phyloP scores from a whole-genome alignment of 495 filamentous ascomycete genomes.

The Talaromyces thailandensis region DNA sequence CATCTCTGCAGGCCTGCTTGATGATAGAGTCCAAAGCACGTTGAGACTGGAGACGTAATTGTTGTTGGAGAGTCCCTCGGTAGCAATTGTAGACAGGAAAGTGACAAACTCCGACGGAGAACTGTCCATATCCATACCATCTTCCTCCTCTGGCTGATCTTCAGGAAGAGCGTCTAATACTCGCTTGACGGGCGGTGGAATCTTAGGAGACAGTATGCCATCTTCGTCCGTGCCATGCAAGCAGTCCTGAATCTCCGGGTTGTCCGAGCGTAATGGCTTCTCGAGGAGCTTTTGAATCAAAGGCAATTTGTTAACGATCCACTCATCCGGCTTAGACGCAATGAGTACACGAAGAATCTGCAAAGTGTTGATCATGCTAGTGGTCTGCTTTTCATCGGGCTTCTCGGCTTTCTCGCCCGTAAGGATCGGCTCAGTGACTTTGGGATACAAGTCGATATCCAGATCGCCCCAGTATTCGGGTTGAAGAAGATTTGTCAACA shows the following conservation, averaged over 20 bases:
- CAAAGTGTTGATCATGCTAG: slow-evolving; percentile 81
- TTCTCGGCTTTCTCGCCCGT: slow-evolving; percentile 59
- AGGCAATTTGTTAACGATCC: slow-evolving; percentile 68
- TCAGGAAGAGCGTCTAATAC: slow-evolving; percentile 88
- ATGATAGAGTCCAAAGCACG: slow-evolving; percentile 82
- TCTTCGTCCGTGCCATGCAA: slow-evolving; percentile 62
- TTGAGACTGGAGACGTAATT: slow-evolving; percentile 84
- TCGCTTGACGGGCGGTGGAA: slow-evolving; percentile 60
- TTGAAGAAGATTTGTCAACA: slow-evolving; percentile 81
- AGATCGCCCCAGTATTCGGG: slow-evolving; percentile 87
- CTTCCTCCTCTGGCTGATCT: slow-evolving; percentile 78
- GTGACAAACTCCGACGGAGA: slow-evolving; percentile 69
- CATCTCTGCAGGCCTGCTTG: slow-evolving; percentile 71
- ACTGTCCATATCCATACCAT: slow-evolving; percentile 73
- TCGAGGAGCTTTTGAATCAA: slow-evolving; percentile 82
- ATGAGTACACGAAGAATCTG: slow-evolving; percentile 84
- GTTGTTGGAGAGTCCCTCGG: slow-evolving; percentile 64
- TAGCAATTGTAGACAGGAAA: slow-evolving; percentile 72
- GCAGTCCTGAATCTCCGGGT: slow-evolving; percentile 85
- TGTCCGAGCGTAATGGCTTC: slow-evolving; percentile 78
- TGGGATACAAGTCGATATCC: slow-evolving; percentile 83
- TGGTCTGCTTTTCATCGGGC: slow-evolving; percentile 61
- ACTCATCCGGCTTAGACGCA: slow-evolving; percentile 77
- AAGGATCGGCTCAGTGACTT: slow-evolving; percentile 75
- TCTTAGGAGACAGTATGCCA: slow-evolving; percentile 46